Conservation (phyloP, 73 alveolate genomes). For the Paramecium primaurelia region DNA sequence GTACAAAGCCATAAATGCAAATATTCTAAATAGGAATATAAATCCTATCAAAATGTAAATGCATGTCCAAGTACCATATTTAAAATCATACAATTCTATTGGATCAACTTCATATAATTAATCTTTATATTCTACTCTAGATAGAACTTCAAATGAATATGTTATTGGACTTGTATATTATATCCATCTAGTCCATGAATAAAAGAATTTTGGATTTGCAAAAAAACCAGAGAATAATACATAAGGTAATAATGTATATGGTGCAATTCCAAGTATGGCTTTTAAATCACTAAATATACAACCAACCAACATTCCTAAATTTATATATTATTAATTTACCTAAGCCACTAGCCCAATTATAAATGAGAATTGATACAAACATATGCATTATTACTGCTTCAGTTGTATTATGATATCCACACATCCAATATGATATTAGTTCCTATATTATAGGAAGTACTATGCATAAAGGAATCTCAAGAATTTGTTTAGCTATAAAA, state of each 20-base stretch:
- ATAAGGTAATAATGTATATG: constrained; percentile 59
- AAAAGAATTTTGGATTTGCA: constrained; percentile 58
- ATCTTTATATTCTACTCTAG: constrained; percentile 63
- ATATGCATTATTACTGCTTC: neutral
- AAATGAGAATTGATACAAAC: neutral
- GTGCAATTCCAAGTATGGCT: constrained; percentile 58
- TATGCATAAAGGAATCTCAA: constrained; percentile 64
- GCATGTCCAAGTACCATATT: constrained; percentile 17
- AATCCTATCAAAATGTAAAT: constrained; percentile 11
- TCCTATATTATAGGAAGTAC: neutral
- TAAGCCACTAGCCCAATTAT: neutral
- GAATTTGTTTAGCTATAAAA: constrained; percentile 55
- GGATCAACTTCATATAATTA: constrained; percentile 20
- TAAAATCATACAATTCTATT: neutral
- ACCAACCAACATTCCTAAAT: constrained; percentile 64
- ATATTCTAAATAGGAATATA: neutral
- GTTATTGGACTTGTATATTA: constrained; percentile 73
- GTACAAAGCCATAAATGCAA: constrained; percentile 20
- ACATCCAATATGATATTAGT: constrained; percentile 24
- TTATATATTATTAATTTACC: neutral
- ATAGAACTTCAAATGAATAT: constrained; percentile 66
- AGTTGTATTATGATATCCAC: neutral
- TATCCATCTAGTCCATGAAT: constrained; percentile 71
- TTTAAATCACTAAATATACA: constrained; percentile 53
- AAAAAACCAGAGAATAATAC: constrained; percentile 73